Percentiles rank a stretch among this genome's conserved stretches.
Evolutionary conservation across 2,329 filamentous ascomycete species (phyloP).

Genomic region (Talaromyces islandicus): DNA sequence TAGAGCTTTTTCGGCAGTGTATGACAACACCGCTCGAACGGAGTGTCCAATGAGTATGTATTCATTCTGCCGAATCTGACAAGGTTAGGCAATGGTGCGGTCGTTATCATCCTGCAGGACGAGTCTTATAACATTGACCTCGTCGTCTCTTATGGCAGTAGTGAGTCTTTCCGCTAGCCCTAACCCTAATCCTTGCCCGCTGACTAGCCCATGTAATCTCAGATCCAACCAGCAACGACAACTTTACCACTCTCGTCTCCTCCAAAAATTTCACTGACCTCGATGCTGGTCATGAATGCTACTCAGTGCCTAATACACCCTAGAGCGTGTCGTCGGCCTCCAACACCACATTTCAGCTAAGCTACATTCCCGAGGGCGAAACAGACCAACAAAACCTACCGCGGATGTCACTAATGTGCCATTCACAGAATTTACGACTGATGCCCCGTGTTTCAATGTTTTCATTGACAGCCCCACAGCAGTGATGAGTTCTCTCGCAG

Average conservation of each 20-base stretch:
- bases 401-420: slow-evolving; percentile 42
- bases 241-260: slow-evolving; percentile 33
- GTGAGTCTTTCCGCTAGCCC: slow-evolving; percentile 28
- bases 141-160: slow-evolving; percentile 47
- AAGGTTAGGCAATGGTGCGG: slow-evolving; percentile 45
- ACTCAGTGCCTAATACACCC: slow-evolving; percentile 33
- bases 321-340: slow-evolving; percentile 28
- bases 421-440: slow-evolving; percentile 31
- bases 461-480: slow-evolving; percentile 24
- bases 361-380: slow-evolving; percentile 38
- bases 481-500: slow-evolving; percentile 19
- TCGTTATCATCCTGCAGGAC: slow-evolving; percentile 53
- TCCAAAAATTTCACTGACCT: slow-evolving; percentile 31
- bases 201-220: background rate
- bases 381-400: slow-evolving; percentile 37
- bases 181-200: background rate
- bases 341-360: slow-evolving; percentile 43
- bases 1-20: slow-evolving; percentile 48
- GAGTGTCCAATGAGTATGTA: slow-evolving; percentile 50
- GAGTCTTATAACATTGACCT: slow-evolving; percentile 52
- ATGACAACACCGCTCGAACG: slow-evolving; percentile 53
- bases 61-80: background rate
- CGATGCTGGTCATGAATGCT: slow-evolving; percentile 41
- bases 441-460: slow-evolving; percentile 45
- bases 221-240: slow-evolving; percentile 36